Conservation (phyloP, 345 rosid genomes). For the Eucalyptus coolabah region DNA sequence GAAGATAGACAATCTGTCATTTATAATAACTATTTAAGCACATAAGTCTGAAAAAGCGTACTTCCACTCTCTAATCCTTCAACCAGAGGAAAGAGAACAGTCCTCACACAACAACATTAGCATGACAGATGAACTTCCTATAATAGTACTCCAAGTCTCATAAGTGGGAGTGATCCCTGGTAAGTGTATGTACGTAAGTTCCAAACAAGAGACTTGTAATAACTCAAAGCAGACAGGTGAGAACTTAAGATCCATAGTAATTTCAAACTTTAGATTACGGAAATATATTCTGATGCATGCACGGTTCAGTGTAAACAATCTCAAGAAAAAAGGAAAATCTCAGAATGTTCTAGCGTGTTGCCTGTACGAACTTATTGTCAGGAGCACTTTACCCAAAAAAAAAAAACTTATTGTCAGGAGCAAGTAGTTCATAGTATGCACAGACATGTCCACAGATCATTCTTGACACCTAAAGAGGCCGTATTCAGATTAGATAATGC, state of each 20-base stretch:
- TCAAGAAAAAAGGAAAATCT: background rate
- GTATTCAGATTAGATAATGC: background rate
- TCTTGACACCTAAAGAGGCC: background rate
- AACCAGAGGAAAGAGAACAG: background rate
- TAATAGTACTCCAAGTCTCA: background rate
- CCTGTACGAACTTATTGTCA: background rate
- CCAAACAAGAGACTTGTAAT: background rate
- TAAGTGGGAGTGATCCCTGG: background rate
- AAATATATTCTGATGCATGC: background rate
- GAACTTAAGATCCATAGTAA: background rate
- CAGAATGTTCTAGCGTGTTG: background rate
- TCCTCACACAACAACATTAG: background rate
- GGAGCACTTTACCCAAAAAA: too few relatives aligned
- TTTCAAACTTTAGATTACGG: background rate
- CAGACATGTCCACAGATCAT: background rate
- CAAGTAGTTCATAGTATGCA: background rate
- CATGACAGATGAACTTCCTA: background rate
- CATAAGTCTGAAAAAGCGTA: background rate
- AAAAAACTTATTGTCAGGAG: background rate
- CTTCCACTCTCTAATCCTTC: background rate
- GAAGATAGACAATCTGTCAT: background rate
- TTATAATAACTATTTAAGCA: background rate
- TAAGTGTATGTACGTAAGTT: background rate
- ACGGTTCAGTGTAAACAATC: background rate
- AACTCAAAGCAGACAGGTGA: background rate